A percentile compares a stretch with the other conserved stretches of the same genome.
These are phyloP conservation scores for Cutaneotrichosporon sp. DNA, from an alignment of 1,284 basidiomycete species.

Conservation along the genomic window DNA sequence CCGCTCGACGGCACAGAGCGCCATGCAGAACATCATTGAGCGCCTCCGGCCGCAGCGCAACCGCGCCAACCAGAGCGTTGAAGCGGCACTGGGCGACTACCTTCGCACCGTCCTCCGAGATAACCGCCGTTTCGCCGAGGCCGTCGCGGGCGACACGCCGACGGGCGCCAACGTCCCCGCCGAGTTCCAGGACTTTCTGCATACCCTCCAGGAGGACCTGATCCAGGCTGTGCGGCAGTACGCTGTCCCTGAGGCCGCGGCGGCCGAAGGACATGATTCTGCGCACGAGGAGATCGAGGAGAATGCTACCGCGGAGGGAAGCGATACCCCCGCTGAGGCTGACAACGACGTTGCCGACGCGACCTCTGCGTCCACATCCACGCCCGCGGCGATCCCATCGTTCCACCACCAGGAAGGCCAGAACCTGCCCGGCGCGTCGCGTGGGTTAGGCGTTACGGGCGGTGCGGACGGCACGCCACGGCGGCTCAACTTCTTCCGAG, in stretches of 20 bases:
- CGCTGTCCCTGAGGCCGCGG: conserved; percentile 19
- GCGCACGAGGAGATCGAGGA: background rate
- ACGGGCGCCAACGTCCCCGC: conserved; percentile 17
- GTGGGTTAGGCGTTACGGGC: conserved; percentile 23
- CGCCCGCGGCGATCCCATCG: conserved; percentile 19
- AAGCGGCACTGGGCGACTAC: conserved; percentile 40
- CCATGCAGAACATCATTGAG: conserved; percentile 36
- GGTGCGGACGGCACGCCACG: conserved; percentile 30
- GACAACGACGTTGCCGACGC: background rate
- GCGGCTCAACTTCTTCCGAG: conserved; percentile 48
- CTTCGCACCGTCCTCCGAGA: conserved; percentile 36
- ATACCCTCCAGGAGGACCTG: conserved; percentile 38
- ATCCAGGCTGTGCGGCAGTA: conserved; percentile 40
- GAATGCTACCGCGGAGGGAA: too few relatives aligned
- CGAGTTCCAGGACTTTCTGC: conserved; percentile 43
- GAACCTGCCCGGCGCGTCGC: conserved; percentile 15
- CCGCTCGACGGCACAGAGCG: conserved; percentile 23
- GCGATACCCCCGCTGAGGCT: background rate
- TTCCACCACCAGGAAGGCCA: conserved; percentile 37
- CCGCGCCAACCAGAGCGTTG: conserved; percentile 26
- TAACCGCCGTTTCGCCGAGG: conserved; percentile 20
- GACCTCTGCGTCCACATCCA: background rate
- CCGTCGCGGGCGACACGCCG: conserved; percentile 15
- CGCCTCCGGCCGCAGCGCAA: conserved; percentile 33
- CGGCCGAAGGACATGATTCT: background rate